Base-by-base conservation (phyloP, 805 yeast species). In the Tetrapisispora pingtungensis region DNA sequence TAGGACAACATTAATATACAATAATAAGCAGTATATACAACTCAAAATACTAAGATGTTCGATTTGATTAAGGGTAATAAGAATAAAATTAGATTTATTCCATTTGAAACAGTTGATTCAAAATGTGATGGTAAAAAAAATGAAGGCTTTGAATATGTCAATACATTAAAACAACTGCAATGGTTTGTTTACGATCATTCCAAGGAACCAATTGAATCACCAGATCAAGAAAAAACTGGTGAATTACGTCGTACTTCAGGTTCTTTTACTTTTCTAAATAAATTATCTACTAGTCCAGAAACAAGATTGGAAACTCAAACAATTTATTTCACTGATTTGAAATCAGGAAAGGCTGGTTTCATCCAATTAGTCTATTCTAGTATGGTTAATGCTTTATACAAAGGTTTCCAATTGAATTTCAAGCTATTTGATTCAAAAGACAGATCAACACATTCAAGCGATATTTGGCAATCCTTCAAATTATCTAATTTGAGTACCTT, bases 261-360 rank as follows among this genome's bases (percentile, higher is more conserved):
- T 27, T 37, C 40, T 2, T 37, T 37, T 17, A 37, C 40, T 17
- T 37, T 37, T 18, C 12, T 37, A 28, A 37, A 37, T 18, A 37
- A 37, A n/a, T 27, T 43, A 20, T n/a, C n/a, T n/a, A 39, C 46
- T 18, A 34, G 10, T 24, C 27, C 41, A 26, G 43, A 44, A 13
- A 33, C 78, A 33, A 71, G 69, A 49, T 74, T 75, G 13, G 80
- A 75, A 50, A 75, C 80, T 22, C 78, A 74, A 50, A 73, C 78
- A 6, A 66, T 75, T 46, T 75, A 75, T 57, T 75, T 73, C 55
- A 70, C 75, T 14, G 74, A 72, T 57, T 62, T 69, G 48, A 51
- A 53, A 12, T 51, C 66, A 15, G 72, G 71, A 0, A 56, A 62
- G 40, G 58, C 67, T 30, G 78, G 80, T 0, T 73, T 75, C 52